Evolutionary conservation across 257 asterid species (phyloP).

Genomic region (Solanum bulbocastanum): DNA sequence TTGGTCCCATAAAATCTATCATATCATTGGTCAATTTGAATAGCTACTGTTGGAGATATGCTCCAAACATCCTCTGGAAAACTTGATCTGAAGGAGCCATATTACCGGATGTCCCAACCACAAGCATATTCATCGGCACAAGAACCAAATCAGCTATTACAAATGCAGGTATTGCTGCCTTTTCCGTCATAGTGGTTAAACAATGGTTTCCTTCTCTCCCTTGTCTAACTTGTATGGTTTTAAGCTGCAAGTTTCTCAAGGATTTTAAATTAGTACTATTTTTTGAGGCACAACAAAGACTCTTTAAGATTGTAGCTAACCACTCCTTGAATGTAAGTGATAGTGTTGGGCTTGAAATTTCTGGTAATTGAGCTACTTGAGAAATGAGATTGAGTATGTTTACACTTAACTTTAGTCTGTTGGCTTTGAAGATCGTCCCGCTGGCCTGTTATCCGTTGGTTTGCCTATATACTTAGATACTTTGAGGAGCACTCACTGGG

Average conservation of each 20-base stretch:
- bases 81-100: constrained; percentile 93
- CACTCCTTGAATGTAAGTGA: neutral
- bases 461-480: neutral
- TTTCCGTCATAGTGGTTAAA: neutral
- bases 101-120: constrained; percentile 96
- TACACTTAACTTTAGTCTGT: neutral
- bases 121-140: constrained; percentile 63
- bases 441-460: neutral
- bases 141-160: constrained; percentile 67
- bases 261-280: neutral
- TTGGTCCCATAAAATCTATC: neutral
- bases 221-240: neutral
- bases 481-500: neutral
- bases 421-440: neutral
- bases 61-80: constrained; percentile 80
- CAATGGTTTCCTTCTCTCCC: neutral
- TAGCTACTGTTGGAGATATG: constrained; percentile 44
- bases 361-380: neutral
- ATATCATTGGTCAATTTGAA: neutral
- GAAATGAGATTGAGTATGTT: neutral
- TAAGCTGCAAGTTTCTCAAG: neutral
- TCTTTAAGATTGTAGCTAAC: neutral
- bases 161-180: constrained; percentile 53
- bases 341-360: neutral
- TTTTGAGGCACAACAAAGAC: neutral